Evolutionary conservation across 225 moss, liverwort and hornwort genomes (phyloP), one percentile per base, ranked within the genome.

Genomic region (Neckera pumila): DNA sequence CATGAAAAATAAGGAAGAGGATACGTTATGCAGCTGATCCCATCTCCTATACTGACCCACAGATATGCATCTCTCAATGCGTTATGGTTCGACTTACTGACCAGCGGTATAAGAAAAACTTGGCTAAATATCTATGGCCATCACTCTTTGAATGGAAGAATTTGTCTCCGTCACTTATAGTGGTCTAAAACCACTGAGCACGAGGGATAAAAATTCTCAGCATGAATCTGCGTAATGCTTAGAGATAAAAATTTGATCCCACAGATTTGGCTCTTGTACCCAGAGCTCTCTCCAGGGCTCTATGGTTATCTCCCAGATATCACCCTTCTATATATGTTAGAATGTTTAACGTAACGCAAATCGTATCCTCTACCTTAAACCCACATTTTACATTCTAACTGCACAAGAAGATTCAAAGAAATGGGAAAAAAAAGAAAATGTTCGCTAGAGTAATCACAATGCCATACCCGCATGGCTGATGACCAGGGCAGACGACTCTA

Each of bases 401-500:
- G 74, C 85, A 74, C 34, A 71, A 85, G 60, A 70, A 31, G 56
- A 83, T 64, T 83, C 71, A 47, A 31, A 14, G 28, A 63, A 85
- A 57, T 15, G 31, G 3, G 14, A 14, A 5, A 17, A 36, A 66
- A 66, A 43, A 56, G 9, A 30, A 45, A 33, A 28, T 70, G 47
- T 11, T 6, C 21, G 59, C 19, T 79, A 7, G 47, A 18, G 61
- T 45, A n/a, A 74, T 81, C 49, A 60, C 28, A 30, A 38, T 42
- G 30, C 20, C 83, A 56, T 86, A 96, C 97, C 97, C 82, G 97
- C 98, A 83, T 98, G 97, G 83, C 98, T 98, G 93, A 97, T 97
- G 86, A 98, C 95, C 21, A 97, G 92, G 47, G 94, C 86, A 73
- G 98, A 96, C 34, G 94, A 94, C 63, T 91, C 88, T 56, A 98